phyloP scores from a whole-genome alignment of 2,329 filamentous ascomycete species.

The Emergomyces orientalis region DNA sequence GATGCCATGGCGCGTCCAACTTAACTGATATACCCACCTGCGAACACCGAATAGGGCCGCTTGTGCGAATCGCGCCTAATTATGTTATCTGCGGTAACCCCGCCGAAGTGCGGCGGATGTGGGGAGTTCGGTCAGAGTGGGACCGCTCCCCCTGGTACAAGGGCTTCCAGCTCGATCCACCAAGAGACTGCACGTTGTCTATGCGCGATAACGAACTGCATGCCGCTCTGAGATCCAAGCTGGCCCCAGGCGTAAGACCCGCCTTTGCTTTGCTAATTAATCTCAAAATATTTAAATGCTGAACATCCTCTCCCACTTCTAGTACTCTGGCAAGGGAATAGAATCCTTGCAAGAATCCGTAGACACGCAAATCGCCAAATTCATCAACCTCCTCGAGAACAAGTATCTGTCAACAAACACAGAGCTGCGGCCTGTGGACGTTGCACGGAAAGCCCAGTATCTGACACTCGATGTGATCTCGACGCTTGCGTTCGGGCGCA shows the following conservation, averaged over 20 bases:
- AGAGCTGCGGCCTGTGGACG: constrained; percentile 32
- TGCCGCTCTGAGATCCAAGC: constrained; percentile 5
- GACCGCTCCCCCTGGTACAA: constrained; percentile 9
- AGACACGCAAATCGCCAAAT: constrained; percentile 39
- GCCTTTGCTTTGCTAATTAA: background rate
- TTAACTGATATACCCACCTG: background rate
- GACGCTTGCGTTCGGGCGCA: constrained; percentile 43
- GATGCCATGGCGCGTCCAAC: background rate
- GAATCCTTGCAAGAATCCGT: constrained; percentile 42
- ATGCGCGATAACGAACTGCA: background rate
- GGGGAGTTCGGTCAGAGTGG: constrained; percentile 8
- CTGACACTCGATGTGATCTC: constrained; percentile 51
- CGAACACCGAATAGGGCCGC: background rate
- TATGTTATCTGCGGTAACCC: constrained; percentile 9
- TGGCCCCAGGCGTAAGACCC: constrained; percentile 6
- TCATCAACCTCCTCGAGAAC: constrained; percentile 41
- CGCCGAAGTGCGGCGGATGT: constrained; percentile 4
- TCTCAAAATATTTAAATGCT: background rate
- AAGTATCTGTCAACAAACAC: constrained; percentile 35
- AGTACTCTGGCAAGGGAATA: constrained; percentile 49
- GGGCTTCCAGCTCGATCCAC: constrained; percentile 7
- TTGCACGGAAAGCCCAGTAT: constrained; percentile 43
- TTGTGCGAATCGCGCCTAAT: constrained; percentile 11
- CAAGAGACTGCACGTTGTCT: constrained; percentile 3
- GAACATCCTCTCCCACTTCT: background rate